Evolutionary conservation across 345 rosid species (phyloP), one percentile per base, ranked within the genome.

Genomic region (Kandelia obovata): DNA sequence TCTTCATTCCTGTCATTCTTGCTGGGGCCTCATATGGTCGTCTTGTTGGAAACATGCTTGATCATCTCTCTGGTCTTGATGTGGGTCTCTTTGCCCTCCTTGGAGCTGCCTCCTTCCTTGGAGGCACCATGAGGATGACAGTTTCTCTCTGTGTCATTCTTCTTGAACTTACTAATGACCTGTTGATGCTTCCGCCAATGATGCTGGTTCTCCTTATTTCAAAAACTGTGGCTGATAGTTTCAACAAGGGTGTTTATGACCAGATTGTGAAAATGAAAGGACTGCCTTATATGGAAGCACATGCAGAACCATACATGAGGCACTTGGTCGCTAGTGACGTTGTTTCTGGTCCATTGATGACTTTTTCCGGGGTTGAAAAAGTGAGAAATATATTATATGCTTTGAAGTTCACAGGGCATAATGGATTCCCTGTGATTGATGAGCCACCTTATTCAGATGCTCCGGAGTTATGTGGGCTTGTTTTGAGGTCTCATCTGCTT

Each of bases 121-220:
- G 98, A 57, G 98, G 97, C 70, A 91, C 98, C 30, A 93, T 93
- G 98, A 89, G 98, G 67, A 93, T 91, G 98, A 93, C 97, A 0
- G 98, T 93, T 59, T 93, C 98, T 56, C 79, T 93, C 2, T 91
- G 97, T 64, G 87, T 93, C 64, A 91, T 93, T 75, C 90, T 93
- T 47, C 96, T 93, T 13, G 98, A 91, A 63, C 98, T 93, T 34
- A 91, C 97, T 21, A 89, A 93, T 16, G 83, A 87, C 56, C 85
- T 93, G 21, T 75, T 91, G 62, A 87, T 93, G 96, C 86, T 93
- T 46, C 98, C 98, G 10, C 60, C 88, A 77, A 85, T 93, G 67
- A 93, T 93, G 98, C 78, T 93, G 5, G 96, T 89, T 35, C 96
- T 93, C 71, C 88, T 93, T 1, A 82, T 93, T 70, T 93, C 98